Evolutionary conservation across 306 rosid species (phyloP), one percentile per base, ranked within the genome.

Genomic region (Vigna unguiculata): DNA sequence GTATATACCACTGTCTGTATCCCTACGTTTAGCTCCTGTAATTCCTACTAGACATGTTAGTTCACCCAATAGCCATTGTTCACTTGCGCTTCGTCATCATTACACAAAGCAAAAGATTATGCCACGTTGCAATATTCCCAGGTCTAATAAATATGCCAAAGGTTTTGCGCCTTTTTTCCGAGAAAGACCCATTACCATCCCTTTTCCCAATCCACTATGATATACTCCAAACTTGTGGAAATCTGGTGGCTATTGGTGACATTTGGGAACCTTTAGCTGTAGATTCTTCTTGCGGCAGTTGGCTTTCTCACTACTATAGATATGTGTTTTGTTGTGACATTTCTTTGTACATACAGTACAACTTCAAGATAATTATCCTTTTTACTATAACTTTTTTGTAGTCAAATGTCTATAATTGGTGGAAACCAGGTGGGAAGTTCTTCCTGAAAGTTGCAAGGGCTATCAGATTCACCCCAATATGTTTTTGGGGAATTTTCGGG

Each of bases 401-500:
- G 96, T 90, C 97, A 76, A 62, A 86, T 70, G 83, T 88, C 78
- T 94, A 89, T 77, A 87, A 84, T 49, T 94, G 98, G 98, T 94
- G 96, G 97, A 94, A 87, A 82, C 97, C 97, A 34, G 67, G 89
- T 36, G 97, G 97, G 82, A 84, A 89, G 80, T 30, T 89, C 5
- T 58, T 86, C 75, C 87, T 83, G 80, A 89, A 85, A 79, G 72
- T 90, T 59, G 80, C 96, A 12, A 85, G 98, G 80, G 88, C 85
- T 66, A 84, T 94, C 82, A 94, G 78, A 86, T 91, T 94, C 88
- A 76, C 93, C 48, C 98, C 97, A 24, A 61, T 94, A 66, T 82
- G 62, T 72, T 94, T 90, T 72, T 92, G 96, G 98, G 98, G 98
- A 81, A 57, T 92, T 78, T 84, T 86, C 12, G 93, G 98, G 98